phyloP scores from a whole-genome alignment of 2,329 filamentous ascomycete genomes.

The Penicillium sp. region DNA sequence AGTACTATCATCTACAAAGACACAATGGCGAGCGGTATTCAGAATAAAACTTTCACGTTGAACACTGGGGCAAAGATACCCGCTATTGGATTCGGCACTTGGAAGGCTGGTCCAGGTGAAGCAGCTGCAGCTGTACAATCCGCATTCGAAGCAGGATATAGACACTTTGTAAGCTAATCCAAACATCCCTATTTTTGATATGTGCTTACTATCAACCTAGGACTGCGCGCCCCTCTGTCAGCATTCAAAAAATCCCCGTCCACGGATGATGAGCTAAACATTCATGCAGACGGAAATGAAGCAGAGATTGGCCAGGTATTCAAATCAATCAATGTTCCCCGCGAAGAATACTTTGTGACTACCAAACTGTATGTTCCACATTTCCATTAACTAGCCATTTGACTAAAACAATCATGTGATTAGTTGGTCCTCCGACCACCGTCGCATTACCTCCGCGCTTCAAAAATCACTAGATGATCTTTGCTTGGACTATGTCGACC shows the following conservation, averaged over 20 bases:
- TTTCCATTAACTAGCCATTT: slow-evolving; percentile 37
- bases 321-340: slow-evolving; percentile 59
- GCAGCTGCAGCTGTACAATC: slow-evolving; percentile 69
- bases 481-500: slow-evolving; percentile 14
- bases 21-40: not conserved
- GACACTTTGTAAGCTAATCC: slow-evolving; percentile 59
- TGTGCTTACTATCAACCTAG: not conserved
- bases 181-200: not conserved
- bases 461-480: slow-evolving; percentile 16
- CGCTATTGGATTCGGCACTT: slow-evolving; percentile 34
- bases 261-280: not conserved
- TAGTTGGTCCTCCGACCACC: slow-evolving; percentile 68
- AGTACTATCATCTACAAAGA: not conserved
- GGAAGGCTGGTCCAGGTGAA: slow-evolving; percentile 62
- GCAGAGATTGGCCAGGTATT: slow-evolving; percentile 63
- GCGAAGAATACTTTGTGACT: slow-evolving; percentile 61
- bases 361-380: slow-evolving; percentile 52
- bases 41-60: slow-evolving; percentile 20
- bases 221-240: slow-evolving; percentile 58
- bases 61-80: slow-evolving; percentile 35
- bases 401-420: slow-evolving; percentile 58
- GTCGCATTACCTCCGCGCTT: slow-evolving; percentile 57
- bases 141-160: slow-evolving; percentile 68
- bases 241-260: not conserved
- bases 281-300: slow-evolving; percentile 54